phyloP scores from a whole-genome alignment of 169 alveolate species.

The Plasmodium sp. region DNA sequence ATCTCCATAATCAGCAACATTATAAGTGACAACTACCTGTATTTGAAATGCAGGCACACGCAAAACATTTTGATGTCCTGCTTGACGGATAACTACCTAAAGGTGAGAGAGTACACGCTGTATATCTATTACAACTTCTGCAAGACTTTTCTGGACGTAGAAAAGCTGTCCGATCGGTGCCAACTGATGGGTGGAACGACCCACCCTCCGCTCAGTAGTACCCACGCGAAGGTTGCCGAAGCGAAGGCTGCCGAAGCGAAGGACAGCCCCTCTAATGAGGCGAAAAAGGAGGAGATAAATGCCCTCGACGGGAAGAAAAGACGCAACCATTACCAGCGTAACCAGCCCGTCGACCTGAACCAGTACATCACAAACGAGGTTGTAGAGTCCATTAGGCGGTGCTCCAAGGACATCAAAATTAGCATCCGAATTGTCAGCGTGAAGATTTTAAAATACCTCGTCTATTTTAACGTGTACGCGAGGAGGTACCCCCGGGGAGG shows the following conservation, averaged over 20 bases:
- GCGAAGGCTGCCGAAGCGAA: not conserved
- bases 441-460: conserved; percentile 57
- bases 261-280: not conserved
- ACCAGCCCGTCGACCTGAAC: conserved; percentile 12
- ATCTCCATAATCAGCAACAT: conserved; percentile 59
- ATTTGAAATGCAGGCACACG: conserved; percentile 52
- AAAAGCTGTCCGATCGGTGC: not conserved
- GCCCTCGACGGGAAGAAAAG: not conserved
- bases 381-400: conserved; percentile 43
- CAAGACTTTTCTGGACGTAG: conserved; percentile 34
- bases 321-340: not conserved
- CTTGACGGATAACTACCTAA: conserved; percentile 54
- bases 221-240: not conserved
- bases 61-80: conserved; percentile 63
- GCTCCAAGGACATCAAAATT: conserved; percentile 71
- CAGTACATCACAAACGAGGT: conserved; percentile 53
- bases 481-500: not conserved
- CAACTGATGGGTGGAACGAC: not conserved
- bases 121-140: conserved; percentile 53
- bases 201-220: not conserved
- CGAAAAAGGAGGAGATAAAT: not conserved
- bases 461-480: conserved; percentile 56
- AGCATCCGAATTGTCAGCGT: conserved; percentile 56
- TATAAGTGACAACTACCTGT: conserved; percentile 62
- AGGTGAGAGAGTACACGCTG: conserved; percentile 57